Evolutionary conservation across 1,139 yeast genomes (phyloP), one percentile per base, ranked within the genome.

Genomic region (Chernovozyma aurita): DNA sequence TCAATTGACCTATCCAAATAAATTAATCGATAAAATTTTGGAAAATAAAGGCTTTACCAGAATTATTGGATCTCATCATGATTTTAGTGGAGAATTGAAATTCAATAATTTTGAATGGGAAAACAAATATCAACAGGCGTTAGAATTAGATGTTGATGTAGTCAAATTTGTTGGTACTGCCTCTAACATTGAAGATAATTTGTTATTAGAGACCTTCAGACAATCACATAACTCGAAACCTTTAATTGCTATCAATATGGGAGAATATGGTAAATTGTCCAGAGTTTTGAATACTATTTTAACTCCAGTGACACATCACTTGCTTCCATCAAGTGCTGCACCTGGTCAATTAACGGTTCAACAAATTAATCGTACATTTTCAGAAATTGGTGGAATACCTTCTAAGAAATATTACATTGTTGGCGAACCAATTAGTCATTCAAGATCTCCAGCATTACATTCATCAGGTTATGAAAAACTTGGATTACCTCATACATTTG

Each of bases 81-180:
- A 85, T 53, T 74, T 80, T 39, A 57, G 66, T 8, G 94, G 86
- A 22, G 53, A 61, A 14, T 66, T 73, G 55, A 65, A 70, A 40
- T 88, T 95, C 95, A 62, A 63, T 34, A 65, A 76, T 45, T 65
- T 78, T 15, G 86, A 79, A 51, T 87, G 96, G 95, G 79, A 76
- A 46, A 72, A 73, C 46, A 76, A 77, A 55, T 87, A 80, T 55
- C 72, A 73, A 42, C 78, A 79, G 47, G 97, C 92, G 0, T 59
- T 71, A 30, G 61, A 76, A 9, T 56, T 83, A 34, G 80, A 81
- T 41, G 83, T 78, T 26, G 97, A 90, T 49, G 58, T 86, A 36
- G 75, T 87, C 39, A 88, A 88, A 60, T 80, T 92, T 55, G 95
- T 90, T 33, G 96, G 95, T 18, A 66, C 69, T 37, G 96, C 97